phyloP scores from a whole-genome alignment of 2,329 filamentous ascomycete species.

The Penicillium sp. region DNA sequence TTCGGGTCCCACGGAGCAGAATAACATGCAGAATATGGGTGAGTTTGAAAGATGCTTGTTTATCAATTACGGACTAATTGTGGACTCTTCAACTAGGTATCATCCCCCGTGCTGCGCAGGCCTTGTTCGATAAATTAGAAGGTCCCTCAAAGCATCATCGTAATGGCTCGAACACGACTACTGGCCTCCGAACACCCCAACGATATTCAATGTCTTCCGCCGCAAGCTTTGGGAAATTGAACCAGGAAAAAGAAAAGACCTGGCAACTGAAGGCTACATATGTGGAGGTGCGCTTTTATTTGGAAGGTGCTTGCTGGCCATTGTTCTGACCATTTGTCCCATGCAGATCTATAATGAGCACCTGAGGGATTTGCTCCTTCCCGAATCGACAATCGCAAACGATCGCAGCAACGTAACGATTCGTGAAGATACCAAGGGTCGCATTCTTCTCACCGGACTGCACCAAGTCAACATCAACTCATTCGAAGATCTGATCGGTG shows the following conservation, averaged over 20 bases:
- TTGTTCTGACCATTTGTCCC: conserved; percentile 4
- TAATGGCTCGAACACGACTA: conserved; percentile 64
- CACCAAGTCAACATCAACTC: conserved; percentile 86
- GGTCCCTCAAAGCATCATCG: conserved; percentile 55
- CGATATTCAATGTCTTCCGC: conserved; percentile 67
- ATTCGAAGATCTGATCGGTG: conserved; percentile 83
- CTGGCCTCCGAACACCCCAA: conserved; percentile 74
- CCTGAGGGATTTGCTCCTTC: conserved; percentile 80
- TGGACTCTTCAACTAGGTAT: conserved; percentile 63
- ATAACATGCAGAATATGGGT: conserved; percentile 73
- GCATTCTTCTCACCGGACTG: conserved; percentile 88
- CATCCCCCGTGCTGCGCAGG: conserved; percentile 84
- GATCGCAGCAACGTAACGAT: conserved; percentile 84
- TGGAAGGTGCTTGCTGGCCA: neutral
- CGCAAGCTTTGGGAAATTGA: conserved; percentile 46
- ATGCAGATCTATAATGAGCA: conserved; percentile 93
- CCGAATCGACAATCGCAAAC: conserved; percentile 65
- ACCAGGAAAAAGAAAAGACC: conserved; percentile 69
- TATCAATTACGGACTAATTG: neutral
- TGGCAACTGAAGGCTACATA: conserved; percentile 96
- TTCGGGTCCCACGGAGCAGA: conserved; percentile 76
- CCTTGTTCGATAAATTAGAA: conserved; percentile 84
- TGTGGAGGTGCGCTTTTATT: conserved; percentile 57
- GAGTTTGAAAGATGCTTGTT: conserved; percentile 38
- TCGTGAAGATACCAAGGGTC: conserved; percentile 88